Percentiles rank a stretch among this genome's conserved stretches.
Conservation (phyloP, 495 filamentous ascomycete genomes). For the Neurospora sp. region DNA sequence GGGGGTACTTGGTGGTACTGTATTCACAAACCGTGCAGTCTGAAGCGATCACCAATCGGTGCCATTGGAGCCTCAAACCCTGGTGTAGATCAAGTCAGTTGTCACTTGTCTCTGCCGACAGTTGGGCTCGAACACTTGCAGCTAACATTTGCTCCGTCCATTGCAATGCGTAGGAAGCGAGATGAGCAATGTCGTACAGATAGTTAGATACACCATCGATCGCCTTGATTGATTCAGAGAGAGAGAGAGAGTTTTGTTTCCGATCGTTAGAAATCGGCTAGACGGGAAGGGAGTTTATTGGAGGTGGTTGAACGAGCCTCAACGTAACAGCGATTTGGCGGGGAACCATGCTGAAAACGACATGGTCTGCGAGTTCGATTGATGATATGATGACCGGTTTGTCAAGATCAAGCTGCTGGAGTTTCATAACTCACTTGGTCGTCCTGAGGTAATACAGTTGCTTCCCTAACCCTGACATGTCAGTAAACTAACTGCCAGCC, state of each 20-base stretch:
- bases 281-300: background rate
- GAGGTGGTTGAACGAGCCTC: constrained; percentile 1
- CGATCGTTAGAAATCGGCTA: background rate
- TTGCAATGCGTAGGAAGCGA: background rate
- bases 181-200: background rate
- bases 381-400: background rate
- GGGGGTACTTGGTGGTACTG: background rate
- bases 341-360: background rate
- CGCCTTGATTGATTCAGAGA: background rate
- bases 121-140: background rate
- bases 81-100: background rate
- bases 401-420: background rate
- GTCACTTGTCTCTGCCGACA: background rate
- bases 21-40: background rate
- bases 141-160: background rate
- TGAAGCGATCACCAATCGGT: background rate
- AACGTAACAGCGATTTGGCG: constrained; percentile 3
- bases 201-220: background rate
- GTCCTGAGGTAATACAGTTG: background rate
- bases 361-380: background rate
- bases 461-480: background rate
- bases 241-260: constrained; percentile 1
- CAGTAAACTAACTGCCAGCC: background rate
- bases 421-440: background rate
- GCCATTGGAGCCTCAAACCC: background rate